A percentile compares a stretch with the other conserved stretches of the same genome.
phyloP scores from a whole-genome alignment of 805 yeast species.

The Metschnikowia cubensis region DNA sequence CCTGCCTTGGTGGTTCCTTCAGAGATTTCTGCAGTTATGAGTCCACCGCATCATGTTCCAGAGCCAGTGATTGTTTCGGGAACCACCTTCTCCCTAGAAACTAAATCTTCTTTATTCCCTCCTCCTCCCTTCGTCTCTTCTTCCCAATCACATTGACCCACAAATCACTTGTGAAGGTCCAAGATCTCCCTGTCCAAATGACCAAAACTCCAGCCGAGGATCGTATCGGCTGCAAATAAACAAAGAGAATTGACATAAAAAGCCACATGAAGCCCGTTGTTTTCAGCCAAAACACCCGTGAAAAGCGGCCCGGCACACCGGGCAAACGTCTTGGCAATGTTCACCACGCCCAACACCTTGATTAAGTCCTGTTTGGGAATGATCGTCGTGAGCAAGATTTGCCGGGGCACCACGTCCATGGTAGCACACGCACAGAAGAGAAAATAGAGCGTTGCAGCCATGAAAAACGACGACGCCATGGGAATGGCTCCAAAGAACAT shows the following conservation, averaged over 20 bases:
- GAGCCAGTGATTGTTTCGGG: no score
- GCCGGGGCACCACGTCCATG: conserved; percentile 93
- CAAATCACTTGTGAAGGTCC: conserved; percentile 2
- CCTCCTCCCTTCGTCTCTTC: no score
- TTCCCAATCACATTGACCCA: no score
- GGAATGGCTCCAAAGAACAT: conserved; percentile 47
- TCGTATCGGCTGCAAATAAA: conserved; percentile 46
- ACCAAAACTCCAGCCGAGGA: conserved; percentile 42
- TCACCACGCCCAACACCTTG: conserved; percentile 78
- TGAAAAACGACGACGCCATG: conserved; percentile 20
- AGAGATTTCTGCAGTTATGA: no score
- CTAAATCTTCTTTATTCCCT: no score
- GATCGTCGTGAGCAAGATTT: conserved; percentile 66
- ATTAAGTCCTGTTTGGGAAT: conserved; percentile 64
- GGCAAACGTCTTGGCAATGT: conserved; percentile 81
- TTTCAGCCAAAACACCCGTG: conserved; percentile 69
- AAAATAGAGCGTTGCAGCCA: conserved; percentile 57
- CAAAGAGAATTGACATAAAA: conserved; percentile 51
- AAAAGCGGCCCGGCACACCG: conserved; percentile 77
- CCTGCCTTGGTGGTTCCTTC: no score
- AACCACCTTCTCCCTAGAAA: no score
- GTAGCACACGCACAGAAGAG: conserved; percentile 48
- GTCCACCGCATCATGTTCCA: no score
- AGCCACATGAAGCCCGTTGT: conserved; percentile 43
- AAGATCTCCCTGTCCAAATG: conserved; percentile 36